Base-by-base conservation (phyloP, 768 basidiomycete species). In the Leccinum fibrillosum region DNA sequence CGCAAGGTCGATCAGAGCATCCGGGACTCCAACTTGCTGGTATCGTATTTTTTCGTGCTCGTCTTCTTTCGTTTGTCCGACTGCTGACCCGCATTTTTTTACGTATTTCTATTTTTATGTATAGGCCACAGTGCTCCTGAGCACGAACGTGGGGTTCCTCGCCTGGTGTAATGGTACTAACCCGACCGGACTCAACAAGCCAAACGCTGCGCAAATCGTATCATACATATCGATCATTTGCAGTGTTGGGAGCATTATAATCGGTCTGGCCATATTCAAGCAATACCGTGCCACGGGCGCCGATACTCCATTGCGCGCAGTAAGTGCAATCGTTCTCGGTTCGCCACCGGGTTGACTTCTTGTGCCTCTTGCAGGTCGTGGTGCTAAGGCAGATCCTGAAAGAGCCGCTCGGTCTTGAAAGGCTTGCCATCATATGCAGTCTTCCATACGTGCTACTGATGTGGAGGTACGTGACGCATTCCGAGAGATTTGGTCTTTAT, bases 381-480 rank as follows among this genome's bases (percentile, higher is more conserved):
- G 61, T 70, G 2, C 49, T 72, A 52, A 70, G 63, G 50, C 70
- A 68, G 3, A 72, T 72, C n/a, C 52, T 72, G 10, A 61, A 63
- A 11, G 57, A 64, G 30, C 47, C 49, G 13, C 60, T 69, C n/a
- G 75, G 76, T 11, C 59, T 75, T 2, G 76, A 77, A 50, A 66
- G 70, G 12, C 64, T 79, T 28, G 68, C 78, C 5, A 74, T 78
- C 32, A 66, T 75, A 52, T 79, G 74, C 52, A 75, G 73, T 57
- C 69, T 78, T 45, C 77, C 77, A 5, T 75, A 77, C 21, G 74
- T 74, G 35, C 56, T 77, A 7, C 64, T 79, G 37, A 70, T 78
- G 72, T 78, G 75, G 72, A 64, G 72, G 78, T 78, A 53, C 54
- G 73, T 52, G 0, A 2, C 32, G 11, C 11, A 11, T 49, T 26